phyloP scores from a whole-genome alignment of 805 yeast genomes.

The Suhomyces kilbournensis region DNA sequence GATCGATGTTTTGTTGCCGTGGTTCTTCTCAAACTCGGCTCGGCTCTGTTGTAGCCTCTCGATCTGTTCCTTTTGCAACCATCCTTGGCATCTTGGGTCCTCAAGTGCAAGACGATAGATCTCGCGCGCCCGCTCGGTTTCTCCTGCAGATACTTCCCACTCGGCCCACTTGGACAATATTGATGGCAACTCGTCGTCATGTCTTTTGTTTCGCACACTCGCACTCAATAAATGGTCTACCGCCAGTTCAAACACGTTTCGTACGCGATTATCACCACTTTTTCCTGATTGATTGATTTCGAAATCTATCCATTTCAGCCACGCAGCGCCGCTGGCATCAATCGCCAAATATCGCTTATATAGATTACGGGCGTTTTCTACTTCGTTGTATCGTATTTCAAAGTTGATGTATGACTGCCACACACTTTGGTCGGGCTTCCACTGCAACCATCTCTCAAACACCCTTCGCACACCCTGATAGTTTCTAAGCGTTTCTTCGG shows the following conservation, averaged over 20 bases:
- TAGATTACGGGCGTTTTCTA: constrained; percentile 53
- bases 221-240: constrained; percentile 43
- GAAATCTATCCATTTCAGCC: constrained; percentile 75
- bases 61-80: constrained; percentile 26
- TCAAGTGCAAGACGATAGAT: constrained; percentile 51
- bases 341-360: constrained; percentile 47
- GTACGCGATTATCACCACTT: constrained; percentile 21
- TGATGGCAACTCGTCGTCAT: constrained; percentile 29
- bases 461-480: constrained; percentile 57
- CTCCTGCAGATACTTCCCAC: constrained; percentile 65
- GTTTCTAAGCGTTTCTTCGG: constrained; percentile 77
- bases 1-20: constrained; percentile 55
- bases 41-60: constrained; percentile 29
- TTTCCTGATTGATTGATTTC: constrained; percentile 41
- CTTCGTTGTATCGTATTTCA: constrained; percentile 64
- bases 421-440: constrained; percentile 67
- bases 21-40: constrained; percentile 61
- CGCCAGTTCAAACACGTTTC: constrained; percentile 67
- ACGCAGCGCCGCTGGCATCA: constrained; percentile 53
- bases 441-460: constrained; percentile 75
- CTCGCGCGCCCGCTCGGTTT: constrained; percentile 60
- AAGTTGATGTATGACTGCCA: constrained; percentile 76
- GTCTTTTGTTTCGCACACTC: constrained; percentile 5
- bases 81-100: constrained; percentile 11
- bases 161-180: constrained; percentile 56